Evolutionary conservation across 768 basidiomycete species (phyloP), one percentile per base, ranked within the genome.

Genomic region (Naganishia friedmannii): DNA sequence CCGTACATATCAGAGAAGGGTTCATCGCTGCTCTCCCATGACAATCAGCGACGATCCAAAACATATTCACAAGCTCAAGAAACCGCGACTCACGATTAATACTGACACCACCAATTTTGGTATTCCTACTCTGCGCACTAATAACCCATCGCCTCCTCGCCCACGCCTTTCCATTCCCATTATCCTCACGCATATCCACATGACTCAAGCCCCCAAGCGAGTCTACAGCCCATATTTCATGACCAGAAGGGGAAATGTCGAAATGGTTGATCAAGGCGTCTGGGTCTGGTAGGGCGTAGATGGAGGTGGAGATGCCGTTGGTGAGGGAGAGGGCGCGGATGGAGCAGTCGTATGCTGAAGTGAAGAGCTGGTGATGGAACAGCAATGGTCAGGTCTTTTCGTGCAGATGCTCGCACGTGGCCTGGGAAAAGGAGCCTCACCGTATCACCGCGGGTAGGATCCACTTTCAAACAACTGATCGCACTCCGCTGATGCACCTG

Each of bases 331-430:
- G 73, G 2, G 69, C 68, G 4, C 83, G 81, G 10, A 84, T 66
- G 1, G 83, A 80, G 51, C 78, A 79, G 72, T 84, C 83, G 76
- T 84, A 83, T 0, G 80, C 79, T 0, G 79, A 74, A 0, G 83
- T 76, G 72, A 77, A 82, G 19, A 84, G 73, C 78, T 83, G 32
- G 34, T 37, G 12, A 37, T 37, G 12, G 26, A 23, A 13, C 26
- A 26, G 56, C 21, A 67, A 32, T 37, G 34, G 34, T 37, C 34
- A 37, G 34, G n/a, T n/a, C n/a, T n/a, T n/a, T n/a, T n/a, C n/a
- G n/a, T n/a, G n/a, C n/a, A n/a, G n/a, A n/a, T n/a, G n/a, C n/a
- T n/a, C n/a, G n/a, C n/a, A n/a, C n/a, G n/a, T n/a, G n/a, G n/a
- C n/a, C n/a, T n/a, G n/a, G n/a, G n/a, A n/a, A n/a, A n/a, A n/a